Evolutionary conservation across 2,329 filamentous ascomycete species (phyloP), one percentile per base, ranked within the genome.

Genomic region (Pseudogymnoascus sp.): DNA sequence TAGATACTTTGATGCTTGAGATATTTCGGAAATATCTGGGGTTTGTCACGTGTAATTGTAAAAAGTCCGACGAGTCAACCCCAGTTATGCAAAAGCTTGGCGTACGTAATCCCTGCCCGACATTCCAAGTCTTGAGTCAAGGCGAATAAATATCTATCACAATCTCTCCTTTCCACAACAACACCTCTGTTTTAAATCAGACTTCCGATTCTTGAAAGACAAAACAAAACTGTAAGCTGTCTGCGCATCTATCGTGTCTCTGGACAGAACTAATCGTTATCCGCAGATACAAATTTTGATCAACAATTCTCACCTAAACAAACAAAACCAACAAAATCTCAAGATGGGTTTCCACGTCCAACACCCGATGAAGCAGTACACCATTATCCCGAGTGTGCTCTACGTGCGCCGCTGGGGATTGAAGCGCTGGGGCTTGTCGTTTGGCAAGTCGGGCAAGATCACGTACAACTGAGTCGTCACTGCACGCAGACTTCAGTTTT

Each of bases 391-490:
- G 21, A 31, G 47, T n/a, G 64, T 66, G 3, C 64, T 66, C 11
- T 66, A 66, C 57, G 60, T 66, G 35, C 64, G 64, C 50, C 64
- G 64, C 62, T 66, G 64, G 64, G 64, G 64, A 9, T 21, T 66
- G 54, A 66, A 64, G 60, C 62, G 62, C 8, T 66, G 63, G 64
- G 36, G 64, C 21, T 39, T 66, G 60, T 57, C 62, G 10, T 65
- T 66, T 36, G 64, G 64, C 35, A 64, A 60, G 47, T 63, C 54
- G 26, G 64, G 63, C 13, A 36, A 57, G 31, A 35, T 63, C 7
- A 65, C 63, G 3, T 64, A 65, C 11, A 24, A 60, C 29, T 54
- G 29, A 54, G 47, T n/a, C n/a, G 10, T 54, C 47, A 33, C 29
- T 21, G 9, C 4, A 33, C 10, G 29, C 1, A 15, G 29, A 13